phyloP scores from a whole-genome alignment of 306 rosid genomes.

The Cucurbita pepo region DNA sequence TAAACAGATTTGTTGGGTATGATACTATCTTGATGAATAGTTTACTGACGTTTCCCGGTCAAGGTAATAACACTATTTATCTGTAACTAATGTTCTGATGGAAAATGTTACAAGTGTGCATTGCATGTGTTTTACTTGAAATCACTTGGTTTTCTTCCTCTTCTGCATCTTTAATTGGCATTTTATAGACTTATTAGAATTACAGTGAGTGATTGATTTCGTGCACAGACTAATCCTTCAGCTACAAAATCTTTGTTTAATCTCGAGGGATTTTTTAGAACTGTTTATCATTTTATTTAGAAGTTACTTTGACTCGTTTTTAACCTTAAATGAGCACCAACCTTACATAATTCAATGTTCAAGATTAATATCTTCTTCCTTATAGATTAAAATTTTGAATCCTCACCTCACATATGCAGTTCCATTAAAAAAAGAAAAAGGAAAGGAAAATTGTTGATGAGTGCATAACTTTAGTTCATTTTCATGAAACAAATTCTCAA shows the following conservation, averaged over 20 bases:
- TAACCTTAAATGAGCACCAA: not conserved
- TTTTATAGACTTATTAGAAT: not conserved
- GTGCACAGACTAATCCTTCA: not conserved
- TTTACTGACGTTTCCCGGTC: constrained; percentile 82
- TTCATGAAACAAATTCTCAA: not conserved
- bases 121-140: not conserved
- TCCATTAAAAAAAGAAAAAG: not conserved
- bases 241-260: not conserved
- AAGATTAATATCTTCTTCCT: not conserved
- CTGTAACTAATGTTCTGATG: not conserved
- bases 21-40: constrained; percentile 98
- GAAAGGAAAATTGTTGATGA: not conserved
- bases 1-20: constrained; percentile 93
- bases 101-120: not conserved
- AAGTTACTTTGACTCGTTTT: not conserved
- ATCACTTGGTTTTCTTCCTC: not conserved
- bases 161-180: not conserved
- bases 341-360: not conserved
- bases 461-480: not conserved
- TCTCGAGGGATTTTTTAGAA: not conserved
- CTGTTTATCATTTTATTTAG: not conserved
- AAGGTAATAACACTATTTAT: constrained; percentile 35
- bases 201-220: not conserved
- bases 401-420: not conserved
- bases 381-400: not conserved